Conservation (phyloP, 257 asterid genomes). For the Nemophila menziesii region DNA sequence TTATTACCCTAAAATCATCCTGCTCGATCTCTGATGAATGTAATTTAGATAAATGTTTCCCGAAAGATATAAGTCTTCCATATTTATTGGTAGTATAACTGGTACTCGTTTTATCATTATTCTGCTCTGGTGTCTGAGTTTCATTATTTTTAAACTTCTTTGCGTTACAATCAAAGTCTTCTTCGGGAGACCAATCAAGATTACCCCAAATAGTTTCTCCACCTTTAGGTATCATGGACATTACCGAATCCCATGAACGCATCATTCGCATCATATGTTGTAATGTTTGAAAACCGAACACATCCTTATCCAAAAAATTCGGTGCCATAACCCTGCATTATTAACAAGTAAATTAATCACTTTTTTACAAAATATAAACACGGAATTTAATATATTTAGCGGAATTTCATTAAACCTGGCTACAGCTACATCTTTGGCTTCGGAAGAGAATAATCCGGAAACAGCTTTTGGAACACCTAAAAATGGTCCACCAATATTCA, state of each 20-base stretch:
- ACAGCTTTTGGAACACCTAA: conserved; percentile 73
- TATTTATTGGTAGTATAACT: conserved; percentile 23
- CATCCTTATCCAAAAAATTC: conserved; percentile 50
- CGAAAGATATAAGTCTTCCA: conserved; percentile 65
- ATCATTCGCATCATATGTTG: conserved; percentile 67
- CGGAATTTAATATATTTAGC: conserved; percentile 6
- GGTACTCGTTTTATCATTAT: conserved; percentile 15
- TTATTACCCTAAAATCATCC: conserved; percentile 59
- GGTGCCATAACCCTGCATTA: conserved; percentile 60
- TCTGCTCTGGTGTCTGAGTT: conserved; percentile 24
- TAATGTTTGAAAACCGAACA: conserved; percentile 56
- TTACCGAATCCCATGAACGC: conserved; percentile 79
- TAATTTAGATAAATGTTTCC: conserved; percentile 43
- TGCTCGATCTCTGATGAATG: conserved; percentile 48
- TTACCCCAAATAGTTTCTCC: conserved; percentile 86
- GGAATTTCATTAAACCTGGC: conserved; percentile 61
- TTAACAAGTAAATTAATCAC: conserved; percentile 4
- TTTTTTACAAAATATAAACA: neutral
- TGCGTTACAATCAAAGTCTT: conserved; percentile 35
- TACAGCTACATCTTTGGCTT: conserved; percentile 69
- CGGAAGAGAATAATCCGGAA: conserved; percentile 70
- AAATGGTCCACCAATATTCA: conserved; percentile 81
- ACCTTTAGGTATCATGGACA: conserved; percentile 77
- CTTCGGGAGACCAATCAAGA: conserved; percentile 82
- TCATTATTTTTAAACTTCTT: conserved; percentile 27